Percentiles rank a stretch among this genome's conserved stretches.
phyloP scores from a whole-genome alignment of 352 stramenopile genomes.

The Plasmopara viticola region DNA sequence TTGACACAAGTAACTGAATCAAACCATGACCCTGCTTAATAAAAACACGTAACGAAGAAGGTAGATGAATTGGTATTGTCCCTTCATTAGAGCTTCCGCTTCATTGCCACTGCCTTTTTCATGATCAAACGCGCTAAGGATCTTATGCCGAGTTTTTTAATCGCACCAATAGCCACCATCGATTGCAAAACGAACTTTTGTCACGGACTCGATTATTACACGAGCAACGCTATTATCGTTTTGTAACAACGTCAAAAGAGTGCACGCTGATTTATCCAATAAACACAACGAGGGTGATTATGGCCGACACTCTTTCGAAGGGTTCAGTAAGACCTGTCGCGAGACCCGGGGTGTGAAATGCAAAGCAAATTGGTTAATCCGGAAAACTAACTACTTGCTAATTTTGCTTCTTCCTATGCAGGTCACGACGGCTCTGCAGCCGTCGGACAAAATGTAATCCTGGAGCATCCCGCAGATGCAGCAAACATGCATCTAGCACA shows the following conservation, averaged over 20 bases:
- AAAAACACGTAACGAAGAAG: slow-evolving; percentile 67
- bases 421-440: no score
- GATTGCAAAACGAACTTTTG: slow-evolving; percentile 21
- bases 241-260: slow-evolving; percentile 6
- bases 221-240: slow-evolving; percentile 2
- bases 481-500: no score
- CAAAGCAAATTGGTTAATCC: no score
- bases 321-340: slow-evolving; percentile 8
- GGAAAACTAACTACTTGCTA: no score
- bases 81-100: not conserved
- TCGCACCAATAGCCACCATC: slow-evolving; percentile 29
- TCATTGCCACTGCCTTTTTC: slow-evolving; percentile 27
- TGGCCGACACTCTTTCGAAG: not conserved
- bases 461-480: no score
- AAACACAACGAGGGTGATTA: slow-evolving; percentile 28
- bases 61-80: slow-evolving; percentile 26
- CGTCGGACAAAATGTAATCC: no score
- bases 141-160: slow-evolving; percentile 10
- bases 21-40: slow-evolving; percentile 62
- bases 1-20: slow-evolving; percentile 62
- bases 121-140: slow-evolving; percentile 45
- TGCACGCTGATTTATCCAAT: slow-evolving; percentile 21
- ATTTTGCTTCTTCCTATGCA: no score
- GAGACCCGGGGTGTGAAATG: no score
- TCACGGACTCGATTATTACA: slow-evolving; percentile 33